Evolutionary conservation across 2,329 filamentous ascomycete genomes (phyloP), one percentile per base, ranked within the genome.

Genomic region (Akanthomyces lecanii): DNA sequence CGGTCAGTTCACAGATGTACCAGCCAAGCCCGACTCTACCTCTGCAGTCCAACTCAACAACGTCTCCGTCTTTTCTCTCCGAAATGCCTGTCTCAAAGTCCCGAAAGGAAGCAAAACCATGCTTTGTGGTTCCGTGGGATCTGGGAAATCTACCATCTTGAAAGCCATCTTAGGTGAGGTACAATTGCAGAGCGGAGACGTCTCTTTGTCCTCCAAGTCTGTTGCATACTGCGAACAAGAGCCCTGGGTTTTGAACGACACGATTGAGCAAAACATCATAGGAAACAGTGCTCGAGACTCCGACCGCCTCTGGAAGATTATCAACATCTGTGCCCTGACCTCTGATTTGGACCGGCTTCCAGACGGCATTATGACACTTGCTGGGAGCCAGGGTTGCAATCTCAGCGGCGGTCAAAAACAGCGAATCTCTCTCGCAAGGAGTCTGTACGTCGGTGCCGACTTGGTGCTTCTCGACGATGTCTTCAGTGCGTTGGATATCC

Each of bases 381-480:
- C 75, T n/a, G 76, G 77, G 2, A 75, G 69, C 11, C 73, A 72
- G 48, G 75, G 76, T 0, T 72, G 76, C 18, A 70, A 69, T 0
- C 65, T 78, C 10, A 78, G 75, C 5, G 76, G 77, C 25, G 52
- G 52, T 10, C 52, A 55, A 25, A 57, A 57, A 16, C 40, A 57
- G 40, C 54, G 54, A 16, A 47, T 57, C 64, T 62, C 70, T 18
- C 62, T 75, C 45, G 71, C 73, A 3, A 8, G 33, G 33, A 36
- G 33, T 11, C 8, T 75, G 1, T 75, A 74, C 40, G 67, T 72
- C 0, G 67, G 68, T 1, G 68, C 68, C 16, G 45, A 61, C 1
- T 42, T 68, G 0, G 18, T 74, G 1, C 58, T 75, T 0, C 52
- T 75, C 0, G 74, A 75, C 47, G 73, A 75, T 33, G 65, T 74